Percentiles rank a stretch among this genome's conserved stretches.
Conservation (phyloP, 2,329 filamentous ascomycete genomes). For the Verticillium dahliae region DNA sequence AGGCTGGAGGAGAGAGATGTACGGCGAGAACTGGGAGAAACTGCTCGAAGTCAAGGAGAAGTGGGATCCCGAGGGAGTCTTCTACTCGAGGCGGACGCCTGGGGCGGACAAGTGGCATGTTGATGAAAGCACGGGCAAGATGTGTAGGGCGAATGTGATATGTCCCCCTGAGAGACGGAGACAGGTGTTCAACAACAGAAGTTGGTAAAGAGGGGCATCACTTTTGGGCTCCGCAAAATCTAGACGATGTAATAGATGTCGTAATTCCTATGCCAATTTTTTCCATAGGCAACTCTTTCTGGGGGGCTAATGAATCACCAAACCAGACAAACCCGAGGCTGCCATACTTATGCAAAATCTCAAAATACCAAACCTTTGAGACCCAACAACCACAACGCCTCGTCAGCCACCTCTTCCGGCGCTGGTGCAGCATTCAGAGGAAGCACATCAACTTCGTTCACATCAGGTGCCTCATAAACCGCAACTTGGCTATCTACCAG, state of each 20-base stretch:
- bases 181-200: not conserved
- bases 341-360: not conserved
- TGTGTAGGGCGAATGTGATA: not conserved
- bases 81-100: slow-evolving; percentile 25
- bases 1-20: slow-evolving; percentile 34
- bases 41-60: slow-evolving; percentile 39
- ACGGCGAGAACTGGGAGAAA: slow-evolving; percentile 34
- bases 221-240: no score
- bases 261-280: no score
- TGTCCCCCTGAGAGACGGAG: not conserved
- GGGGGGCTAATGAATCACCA: no score
- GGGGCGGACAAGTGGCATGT: slow-evolving; percentile 1
- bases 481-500: slow-evolving; percentile 28
- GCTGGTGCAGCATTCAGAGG: slow-evolving; percentile 17
- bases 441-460: slow-evolving; percentile 25
- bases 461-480: slow-evolving; percentile 19
- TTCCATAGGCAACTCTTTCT: no score
- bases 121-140: not conserved
- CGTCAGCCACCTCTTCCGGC: slow-evolving; percentile 8
- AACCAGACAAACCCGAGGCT: not conserved
- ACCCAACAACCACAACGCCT: slow-evolving; percentile 13
- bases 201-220: not conserved
- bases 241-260: no score
- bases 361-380: slow-evolving; percentile 1
- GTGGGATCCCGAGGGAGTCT: slow-evolving; percentile 39